Evolutionary conservation across 1,139 yeast genomes (phyloP), one percentile per base, ranked within the genome.

Genomic region (Yamadazyma buinensis): DNA sequence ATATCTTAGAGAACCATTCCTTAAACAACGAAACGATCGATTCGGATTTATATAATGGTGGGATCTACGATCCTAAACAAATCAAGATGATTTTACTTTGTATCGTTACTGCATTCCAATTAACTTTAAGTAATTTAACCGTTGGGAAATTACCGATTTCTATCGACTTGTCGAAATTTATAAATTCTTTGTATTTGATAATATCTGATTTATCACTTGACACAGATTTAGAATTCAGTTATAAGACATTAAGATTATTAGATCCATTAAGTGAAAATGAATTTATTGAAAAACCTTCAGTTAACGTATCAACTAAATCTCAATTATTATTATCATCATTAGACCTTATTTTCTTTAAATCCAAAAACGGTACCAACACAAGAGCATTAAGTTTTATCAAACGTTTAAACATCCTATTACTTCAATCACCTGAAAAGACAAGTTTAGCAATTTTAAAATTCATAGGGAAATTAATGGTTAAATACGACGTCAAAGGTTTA

Each of bases 361-460:
- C 90, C 15, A 78, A 74, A 45, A 77, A 82, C 37, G 90, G 88
- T 1, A 77, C 92, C 3, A 68, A 73, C 32, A 65, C 75, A 25
- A 73, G 97, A 45, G 87, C 95, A 7, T 64, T 84, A 30, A 88
- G 96, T 1, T 90, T 90, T 57, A 77, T 87, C 13, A 92, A 92
- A 55, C 67, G 95, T 44, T 57, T 92, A 25, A 80, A 87, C 39
- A 71, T 80, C 51, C 59, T 77, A 13, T 54, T 78, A 34, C 66
- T 84, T 34, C 86, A 88, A 38, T 70, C 88, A 14, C 97, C 97
- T 2, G 98, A 92, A 55, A 87, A 86, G 59, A 80, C 97, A 0
- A 65, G 87, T 0, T 67, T 86, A 47, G 95, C 96, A 0, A 59
- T 80, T 1, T 63, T 88, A 35, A 84, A 84, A 51, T 83, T 90